These are phyloP conservation scores for Lomentospora prolificans DNA, from an alignment of 2,329 filamentous ascomycete genomes.

Conservation along the genomic window DNA sequence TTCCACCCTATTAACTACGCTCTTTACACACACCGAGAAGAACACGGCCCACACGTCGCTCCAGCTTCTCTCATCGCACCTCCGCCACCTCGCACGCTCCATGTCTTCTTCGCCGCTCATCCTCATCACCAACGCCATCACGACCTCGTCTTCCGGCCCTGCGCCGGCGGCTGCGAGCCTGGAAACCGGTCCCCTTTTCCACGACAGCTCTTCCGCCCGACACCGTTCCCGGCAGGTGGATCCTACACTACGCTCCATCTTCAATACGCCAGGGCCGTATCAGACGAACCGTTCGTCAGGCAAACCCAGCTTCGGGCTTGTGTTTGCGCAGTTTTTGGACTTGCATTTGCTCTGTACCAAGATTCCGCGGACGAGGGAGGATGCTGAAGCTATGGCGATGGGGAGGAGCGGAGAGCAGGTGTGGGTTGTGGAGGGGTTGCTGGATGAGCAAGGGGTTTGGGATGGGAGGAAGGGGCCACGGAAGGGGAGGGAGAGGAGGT, in stretches of 20 bases:
- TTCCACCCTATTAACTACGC: constrained; percentile 36
- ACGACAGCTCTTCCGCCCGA: not conserved
- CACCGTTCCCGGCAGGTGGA: constrained; percentile 20
- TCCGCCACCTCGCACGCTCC: constrained; percentile 34
- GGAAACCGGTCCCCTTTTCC: not conserved
- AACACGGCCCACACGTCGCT: constrained; percentile 36
- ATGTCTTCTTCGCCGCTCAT: constrained; percentile 34
- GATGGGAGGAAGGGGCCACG: constrained; percentile 15
- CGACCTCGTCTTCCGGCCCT: too few species aligned
- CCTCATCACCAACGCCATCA: constrained; percentile 45
- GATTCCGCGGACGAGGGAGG: constrained; percentile 28
- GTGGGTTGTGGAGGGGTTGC: constrained; percentile 40
- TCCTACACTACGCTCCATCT: constrained; percentile 39
- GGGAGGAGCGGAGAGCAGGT: constrained; percentile 12
- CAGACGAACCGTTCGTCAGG: constrained; percentile 19
- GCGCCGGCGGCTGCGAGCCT: not conserved
- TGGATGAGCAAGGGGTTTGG: constrained; percentile 41
- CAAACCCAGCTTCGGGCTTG: constrained; percentile 43
- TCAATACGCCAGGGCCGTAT: constrained; percentile 25
- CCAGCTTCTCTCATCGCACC: constrained; percentile 34
- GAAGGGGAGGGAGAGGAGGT: constrained; percentile 39
- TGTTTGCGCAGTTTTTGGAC: constrained; percentile 45
- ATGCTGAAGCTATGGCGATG: constrained; percentile 23
- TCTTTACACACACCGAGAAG: constrained; percentile 40
- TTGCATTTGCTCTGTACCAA: constrained; percentile 42